Percentiles rank a stretch among this genome's conserved stretches.
phyloP scores from a whole-genome alignment of 306 rosid species.

The Dryas octopetala region DNA sequence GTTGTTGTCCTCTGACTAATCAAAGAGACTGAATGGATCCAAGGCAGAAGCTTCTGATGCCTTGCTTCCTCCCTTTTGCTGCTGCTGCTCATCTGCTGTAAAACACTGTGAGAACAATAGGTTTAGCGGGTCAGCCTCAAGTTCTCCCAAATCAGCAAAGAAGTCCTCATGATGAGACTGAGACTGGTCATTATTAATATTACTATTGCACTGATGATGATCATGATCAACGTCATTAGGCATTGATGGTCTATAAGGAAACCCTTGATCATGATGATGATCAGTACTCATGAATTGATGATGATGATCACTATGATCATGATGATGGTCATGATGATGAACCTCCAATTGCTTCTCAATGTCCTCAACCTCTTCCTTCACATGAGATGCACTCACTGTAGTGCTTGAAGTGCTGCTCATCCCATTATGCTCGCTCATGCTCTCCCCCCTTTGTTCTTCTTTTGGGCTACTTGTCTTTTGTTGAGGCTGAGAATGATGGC shows the following conservation, averaged over 20 bases:
- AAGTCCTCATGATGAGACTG: slow-evolving; percentile 45
- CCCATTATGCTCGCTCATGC: slow-evolving; percentile 10
- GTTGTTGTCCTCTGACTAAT: slow-evolving; percentile 48
- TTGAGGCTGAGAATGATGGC: slow-evolving; percentile 7
- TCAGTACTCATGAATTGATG: slow-evolving; percentile 42
- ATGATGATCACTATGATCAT: slow-evolving; percentile 21
- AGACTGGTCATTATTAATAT: too few relatives aligned
- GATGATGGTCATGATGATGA: slow-evolving; percentile 45
- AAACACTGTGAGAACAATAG: slow-evolving; percentile 59
- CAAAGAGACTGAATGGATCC: slow-evolving; percentile 73
- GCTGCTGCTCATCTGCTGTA: slow-evolving; percentile 37
- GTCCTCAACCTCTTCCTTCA: slow-evolving; percentile 59
- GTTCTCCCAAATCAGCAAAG: slow-evolving; percentile 73
- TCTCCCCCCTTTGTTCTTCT: slow-evolving; percentile 41
- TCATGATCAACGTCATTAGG: neutral
- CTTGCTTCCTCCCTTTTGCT: slow-evolving; percentile 15
- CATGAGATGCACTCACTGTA: slow-evolving; percentile 28
- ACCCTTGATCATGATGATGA: slow-evolving; percentile 18
- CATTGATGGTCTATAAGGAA: slow-evolving; percentile 50
- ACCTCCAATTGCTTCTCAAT: slow-evolving; percentile 44
- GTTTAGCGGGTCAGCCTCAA: slow-evolving; percentile 64
- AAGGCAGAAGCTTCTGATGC: slow-evolving; percentile 35
- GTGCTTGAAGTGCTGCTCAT: neutral
- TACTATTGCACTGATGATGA: slow-evolving; percentile 4
- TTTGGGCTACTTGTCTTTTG: slow-evolving; percentile 36